phyloP scores from a whole-genome alignment of 768 basidiomycete genomes.

The Pulveroboletus ravenelii region DNA sequence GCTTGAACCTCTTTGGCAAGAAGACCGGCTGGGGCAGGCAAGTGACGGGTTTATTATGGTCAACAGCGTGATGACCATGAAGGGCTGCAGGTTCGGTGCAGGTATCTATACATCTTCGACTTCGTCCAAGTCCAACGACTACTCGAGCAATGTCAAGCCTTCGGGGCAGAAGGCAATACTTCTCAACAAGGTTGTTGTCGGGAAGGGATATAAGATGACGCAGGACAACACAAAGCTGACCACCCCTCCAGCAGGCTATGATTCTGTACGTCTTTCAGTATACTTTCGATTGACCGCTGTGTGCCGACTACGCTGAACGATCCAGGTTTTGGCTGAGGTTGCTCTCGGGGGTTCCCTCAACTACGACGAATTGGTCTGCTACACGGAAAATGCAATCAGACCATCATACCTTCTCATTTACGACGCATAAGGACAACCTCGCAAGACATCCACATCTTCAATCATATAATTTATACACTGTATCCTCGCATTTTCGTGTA shows the following conservation, averaged over 20 bases:
- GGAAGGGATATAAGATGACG: slow-evolving; percentile 62
- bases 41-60: slow-evolving; percentile 6
- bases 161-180: slow-evolving; percentile 60
- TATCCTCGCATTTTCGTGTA: neutral
- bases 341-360: slow-evolving; percentile 56
- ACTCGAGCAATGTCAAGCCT: slow-evolving; percentile 53
- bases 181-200: slow-evolving; percentile 71
- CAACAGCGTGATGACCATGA: slow-evolving; percentile 2
- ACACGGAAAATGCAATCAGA: slow-evolving; percentile 64
- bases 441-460: neutral
- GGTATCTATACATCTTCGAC: slow-evolving; percentile 76
- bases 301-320: neutral
- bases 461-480: slow-evolving; percentile 5
- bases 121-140: slow-evolving; percentile 77
- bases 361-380: slow-evolving; percentile 69
- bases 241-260: slow-evolving; percentile 57
- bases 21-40: slow-evolving; percentile 72
- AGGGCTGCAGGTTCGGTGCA: slow-evolving; percentile 50
- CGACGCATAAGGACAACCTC: slow-evolving; percentile 35
- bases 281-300: neutral
- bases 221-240: slow-evolving; percentile 53
- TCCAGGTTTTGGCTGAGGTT: slow-evolving; percentile 61
- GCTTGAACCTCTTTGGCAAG: slow-evolving; percentile 58
- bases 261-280: slow-evolving; percentile 46
- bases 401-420: slow-evolving; percentile 71